Percentiles rank a stretch among this genome's conserved stretches.
These are phyloP conservation scores for Diplodia intermedia DNA, from an alignment of 2,329 filamentous ascomycete genomes.

Conservation along the genomic window DNA sequence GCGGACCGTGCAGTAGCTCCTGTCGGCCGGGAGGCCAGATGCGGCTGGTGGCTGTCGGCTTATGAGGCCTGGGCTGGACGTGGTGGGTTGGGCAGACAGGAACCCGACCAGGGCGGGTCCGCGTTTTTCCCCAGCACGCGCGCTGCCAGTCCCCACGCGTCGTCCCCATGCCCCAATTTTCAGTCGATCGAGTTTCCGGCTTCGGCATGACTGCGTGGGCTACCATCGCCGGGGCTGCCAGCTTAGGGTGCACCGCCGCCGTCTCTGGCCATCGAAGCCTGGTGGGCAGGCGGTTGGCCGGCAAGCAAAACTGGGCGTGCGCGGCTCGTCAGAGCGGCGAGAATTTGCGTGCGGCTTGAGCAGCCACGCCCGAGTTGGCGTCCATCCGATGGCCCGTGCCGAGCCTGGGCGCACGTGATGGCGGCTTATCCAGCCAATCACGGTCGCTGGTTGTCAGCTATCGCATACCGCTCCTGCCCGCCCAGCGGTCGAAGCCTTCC, in stretches of 20 bases:
- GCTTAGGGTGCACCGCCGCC: not conserved
- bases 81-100: not conserved
- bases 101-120: conserved; percentile 1
- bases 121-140: not conserved
- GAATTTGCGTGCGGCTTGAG: conserved; percentile 15
- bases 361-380: conserved; percentile 6
- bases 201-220: not conserved
- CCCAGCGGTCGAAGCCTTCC: not conserved
- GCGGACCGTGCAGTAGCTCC: conserved; percentile 5
- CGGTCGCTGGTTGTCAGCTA: not conserved
- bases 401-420: not conserved
- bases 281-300: not conserved
- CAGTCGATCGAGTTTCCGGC: conserved; percentile 26
- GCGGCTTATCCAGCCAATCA: conserved; percentile 4
- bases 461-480: conserved; percentile 25
- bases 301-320: not conserved
- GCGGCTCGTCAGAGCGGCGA: conserved; percentile 14
- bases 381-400: conserved; percentile 2
- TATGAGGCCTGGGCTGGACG: not conserved
- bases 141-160: not conserved
- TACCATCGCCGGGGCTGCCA: not conserved
- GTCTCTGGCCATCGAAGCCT: no score
- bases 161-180: conserved; percentile 14
- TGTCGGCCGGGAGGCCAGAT: conserved; percentile 14
- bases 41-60: conserved; percentile 1